Evolutionary conservation across 345 rosid genomes (phyloP), one percentile per base, ranked within the genome.

Genomic region (Linum lewisii): DNA sequence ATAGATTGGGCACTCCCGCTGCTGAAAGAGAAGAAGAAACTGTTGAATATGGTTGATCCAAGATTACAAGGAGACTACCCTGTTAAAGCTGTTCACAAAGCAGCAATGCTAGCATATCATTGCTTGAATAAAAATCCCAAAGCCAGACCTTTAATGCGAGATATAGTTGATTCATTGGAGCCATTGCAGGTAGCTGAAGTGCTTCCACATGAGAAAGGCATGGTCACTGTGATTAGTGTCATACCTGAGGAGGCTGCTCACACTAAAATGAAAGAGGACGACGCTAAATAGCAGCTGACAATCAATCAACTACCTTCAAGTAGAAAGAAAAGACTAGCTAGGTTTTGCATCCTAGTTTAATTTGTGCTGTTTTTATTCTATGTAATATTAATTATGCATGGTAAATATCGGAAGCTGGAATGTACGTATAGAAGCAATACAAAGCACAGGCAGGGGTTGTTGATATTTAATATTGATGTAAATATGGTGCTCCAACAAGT

Each of bases 81-180:
- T 2, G 25, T 77, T 18, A 92, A 77, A 75, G 92, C 93, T 21
- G 71, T 82, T 47, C 85, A 89, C 42, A 89, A 84, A 78, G 97
- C 99, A 21, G 94, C 99, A 13, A 89, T 86, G 97, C 79, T 93
- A n/a, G 90, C 94, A 16, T 89, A 82, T 70, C 99, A 93, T 68
- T 93, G 99, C 94, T 53, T 93, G 72, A 87, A 87, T 77, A 63
- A 85, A 36, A 87, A 93, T 58, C 97, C 97, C 0, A 93, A 88
- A 77, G 99, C 97, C 11, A 71, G 99, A 72, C 99, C 99, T 65
- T 74, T 93, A n/a, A 93, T 93, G 99, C 80, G 97, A 49, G 97
- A 93, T 63, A 83, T 93, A 36, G 97, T 93, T 1, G 97, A 87
- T 66, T 83, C 99, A 18, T 70, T 87, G 81, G 99, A 93, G 77